Evolutionary conservation across 2,329 filamentous ascomycete genomes (phyloP).

Genomic region (Pestalotiopsis sp.): DNA sequence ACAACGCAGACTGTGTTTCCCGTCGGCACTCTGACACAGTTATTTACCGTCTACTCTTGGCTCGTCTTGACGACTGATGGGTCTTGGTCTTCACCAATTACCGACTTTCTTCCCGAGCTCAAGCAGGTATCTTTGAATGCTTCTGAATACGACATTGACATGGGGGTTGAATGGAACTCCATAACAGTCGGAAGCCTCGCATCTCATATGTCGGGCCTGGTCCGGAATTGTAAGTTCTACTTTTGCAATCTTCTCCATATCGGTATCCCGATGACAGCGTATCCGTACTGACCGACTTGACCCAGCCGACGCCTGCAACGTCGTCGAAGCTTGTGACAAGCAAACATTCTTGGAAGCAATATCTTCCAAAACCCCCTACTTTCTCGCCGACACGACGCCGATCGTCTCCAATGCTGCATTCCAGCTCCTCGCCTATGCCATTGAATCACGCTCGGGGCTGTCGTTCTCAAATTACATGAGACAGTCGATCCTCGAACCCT

Average conservation of each 20-base stretch:
- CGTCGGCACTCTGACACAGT: conserved; percentile 29
- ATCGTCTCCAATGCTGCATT: conserved; percentile 25
- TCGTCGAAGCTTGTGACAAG: not conserved
- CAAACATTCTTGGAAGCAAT: conserved; percentile 17
- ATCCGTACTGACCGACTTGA: not conserved
- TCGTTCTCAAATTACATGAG: conserved; percentile 11
- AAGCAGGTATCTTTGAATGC: not conserved
- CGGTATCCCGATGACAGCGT: conserved; percentile 17
- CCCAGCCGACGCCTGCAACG: conserved; percentile 2
- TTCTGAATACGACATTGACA: not conserved
- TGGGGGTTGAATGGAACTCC: conserved; percentile 19
- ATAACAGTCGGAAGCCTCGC: conserved; percentile 23
- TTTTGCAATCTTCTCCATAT: conserved; percentile 9
- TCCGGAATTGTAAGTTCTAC: conserved; percentile 16
- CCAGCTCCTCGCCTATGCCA: conserved; percentile 24
- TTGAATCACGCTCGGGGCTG: conserved; percentile 7
- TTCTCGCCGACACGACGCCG: conserved; percentile 24
- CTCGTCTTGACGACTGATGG: conserved; percentile 27
- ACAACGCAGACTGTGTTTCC: conserved; percentile 25
- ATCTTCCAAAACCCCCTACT: conserved; percentile 14
- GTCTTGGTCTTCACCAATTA: conserved; percentile 28
- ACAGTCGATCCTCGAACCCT: conserved; percentile 15
- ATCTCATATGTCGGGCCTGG: conserved; percentile 24
- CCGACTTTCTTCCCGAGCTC: conserved; percentile 25
- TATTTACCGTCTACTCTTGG: conserved; percentile 35